Evolutionary conservation across 192 early-diverging fungal genomes (phyloP), one percentile per base, ranked within the genome.

Genomic region (Spizellomyces punctatus): DNA sequence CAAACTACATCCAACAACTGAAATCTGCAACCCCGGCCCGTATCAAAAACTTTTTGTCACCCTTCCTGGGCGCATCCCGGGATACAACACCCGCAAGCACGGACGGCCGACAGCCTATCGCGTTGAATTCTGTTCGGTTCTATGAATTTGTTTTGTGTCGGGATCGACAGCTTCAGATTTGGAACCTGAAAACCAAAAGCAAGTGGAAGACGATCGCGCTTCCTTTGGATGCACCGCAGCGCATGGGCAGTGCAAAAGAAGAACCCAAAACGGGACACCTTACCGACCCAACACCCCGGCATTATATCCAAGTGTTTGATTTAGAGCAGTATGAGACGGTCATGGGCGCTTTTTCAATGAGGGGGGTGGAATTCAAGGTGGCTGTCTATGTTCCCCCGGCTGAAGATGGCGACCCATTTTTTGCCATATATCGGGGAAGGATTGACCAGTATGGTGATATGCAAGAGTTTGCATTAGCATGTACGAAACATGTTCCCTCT

Each of bases 161-260:
- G 22, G 74, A 75, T 27, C 43, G 68, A 5, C 59, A 71, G 44
- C 21, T 75, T 17, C 74, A 67, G 16, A 63, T 75, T 10, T 70
- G 59, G 74, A 75, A 71, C 44, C 43, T 75, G 7, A 63, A 56
- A 36, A 59, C 21, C 21, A 21, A 22, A 19, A 70, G 42, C n/a
- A 70, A 62, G 46, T 70, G 68, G 68, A 41, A 42, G 21, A 70
- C 68, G 10, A 48, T 70, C 58, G 48, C 55, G 36, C 22, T 61
- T 12, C 12, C 22, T 2, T 27, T 17, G 16, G 17, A 36, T 12
- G 58, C 50, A 14, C 50, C 50, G 17, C 12, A 54, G 17, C 27
- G 27, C 27, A 36, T 36, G 27, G 27, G 3, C 27, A 36, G 27
- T 36, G 27, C 27, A 36, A 54, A 54, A 19, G 50, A 4, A 2